Base-by-base conservation (phyloP, 2,329 filamentous ascomycete species). In the Botrytis aclada region DNA sequence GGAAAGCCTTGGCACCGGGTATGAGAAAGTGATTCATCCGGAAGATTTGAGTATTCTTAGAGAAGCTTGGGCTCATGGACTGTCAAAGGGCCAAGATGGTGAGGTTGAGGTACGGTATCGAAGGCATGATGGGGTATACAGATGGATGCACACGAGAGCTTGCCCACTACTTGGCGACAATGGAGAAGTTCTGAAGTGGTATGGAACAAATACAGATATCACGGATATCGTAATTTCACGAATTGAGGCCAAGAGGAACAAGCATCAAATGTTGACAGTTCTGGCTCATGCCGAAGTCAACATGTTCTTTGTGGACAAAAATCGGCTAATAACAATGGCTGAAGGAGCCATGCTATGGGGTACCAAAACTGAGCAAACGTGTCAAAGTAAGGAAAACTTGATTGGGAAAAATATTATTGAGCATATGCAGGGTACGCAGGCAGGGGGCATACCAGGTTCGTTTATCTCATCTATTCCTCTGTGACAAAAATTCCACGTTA, bases 161-260 rank as follows among this genome's bases (percentile, higher is more conserved):
- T 73, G 69, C 29, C 76, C 77, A 12, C 71, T 74, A 6, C 61
- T 63, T 67, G 72, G 72, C 41, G 67, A 71, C 1, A 32, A 64
- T 10, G 76, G 77, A 5, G 72, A 72, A 5, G 74, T 78, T 7
- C 25, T 78, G 47, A 78, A 78, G 63, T 78, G 77, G 77, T 77
- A 78, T 61, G 77, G 77, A 22, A 78, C 77, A 12, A 75, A 70
- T 65, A 78, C 76, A 18, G 77, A 78, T 54, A 77, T 78, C 45
- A 76, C 77, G 51, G 75, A 78, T 54, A 56, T 75, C 10, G 74
- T 78, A 14, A 77, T 78, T 70, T 74, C 73, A 29, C 72, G 77
- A 43, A 77, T 75, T 39, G 74, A 76, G 61, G 76, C 77, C 39
- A 75, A 75, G 54, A 76, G 75, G 41, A 76, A 75, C 47, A 77